Base-by-base conservation (phyloP, 495 filamentous ascomycete species). In the Penicillium arizonense region DNA sequence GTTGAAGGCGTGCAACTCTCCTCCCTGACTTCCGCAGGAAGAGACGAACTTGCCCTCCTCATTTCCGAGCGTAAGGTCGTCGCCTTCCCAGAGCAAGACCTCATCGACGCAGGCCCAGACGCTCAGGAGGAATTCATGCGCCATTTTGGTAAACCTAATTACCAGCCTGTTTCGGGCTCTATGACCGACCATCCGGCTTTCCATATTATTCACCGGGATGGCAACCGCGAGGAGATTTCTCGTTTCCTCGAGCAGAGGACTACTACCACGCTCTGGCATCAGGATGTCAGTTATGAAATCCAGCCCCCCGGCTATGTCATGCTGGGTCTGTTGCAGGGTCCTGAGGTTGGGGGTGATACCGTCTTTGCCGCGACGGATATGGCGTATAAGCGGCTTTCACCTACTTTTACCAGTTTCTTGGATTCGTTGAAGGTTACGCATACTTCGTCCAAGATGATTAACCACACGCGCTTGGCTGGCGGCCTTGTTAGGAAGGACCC, bases 11-110 rank as follows among this genome's bases (percentile, higher is more conserved):
- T 93, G n/a, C 81, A 89, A 61, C 81, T 93, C 23, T 82, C 79
- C 52, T 70, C 79, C 47, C 78, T 93, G 28, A 84, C 77, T 9
- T 81, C 87, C 54, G 75, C 77, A 2, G 86, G 86, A 53, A 91
- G 89, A 64, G 86, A 91, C 59, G 89, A 93, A 52, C 82, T 93
- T 12, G 89, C 89, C 5, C 77, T 88, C 6, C 75, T 93, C 14
- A 82, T 91, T 51, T 77, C 89, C 20, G 84, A 82, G 65, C 80
- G 88, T 52, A 88, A 88, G 33, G 87, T 91, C n/a, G 83, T 92
- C 20, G 82, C 89, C 42, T 91, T 92, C 72, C 83, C 87, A 34
- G 76, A 83, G 34, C 88, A 92, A 65, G 75, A 83, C 54, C 79
- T 88, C 56, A 82, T 89, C 33, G 83, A 87, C 51, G 87, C 87